These are phyloP conservation scores for Apiotrichum montevideense DNA, from an alignment of 1,284 basidiomycete genomes.

Conservation along the genomic window DNA sequence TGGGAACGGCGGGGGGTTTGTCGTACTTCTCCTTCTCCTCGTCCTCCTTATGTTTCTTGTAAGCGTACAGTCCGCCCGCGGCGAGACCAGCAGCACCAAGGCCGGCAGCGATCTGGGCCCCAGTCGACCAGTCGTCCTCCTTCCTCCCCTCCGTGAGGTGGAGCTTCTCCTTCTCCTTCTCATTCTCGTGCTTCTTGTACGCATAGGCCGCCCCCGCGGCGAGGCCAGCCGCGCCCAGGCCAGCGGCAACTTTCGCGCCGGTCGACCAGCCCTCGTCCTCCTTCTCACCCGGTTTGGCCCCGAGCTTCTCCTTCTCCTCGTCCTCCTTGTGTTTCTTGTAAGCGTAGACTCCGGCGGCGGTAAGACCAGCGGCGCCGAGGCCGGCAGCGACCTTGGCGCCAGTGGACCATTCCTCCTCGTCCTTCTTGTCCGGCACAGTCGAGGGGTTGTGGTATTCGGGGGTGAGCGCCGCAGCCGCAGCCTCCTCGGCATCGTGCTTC, in stretches of 20 bases:
- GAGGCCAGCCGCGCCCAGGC: background rate
- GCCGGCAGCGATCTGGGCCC: background rate
- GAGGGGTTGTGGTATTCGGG: too few species aligned
- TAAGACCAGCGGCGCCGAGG: background rate
- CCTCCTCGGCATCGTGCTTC: too few species aligned
- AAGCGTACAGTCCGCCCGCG: background rate
- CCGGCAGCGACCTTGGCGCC: background rate
- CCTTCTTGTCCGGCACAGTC: too few species aligned
- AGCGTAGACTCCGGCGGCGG: slow-evolving; percentile 2
- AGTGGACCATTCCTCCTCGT: too few species aligned
- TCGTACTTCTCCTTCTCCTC: background rate
- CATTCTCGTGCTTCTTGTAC: slow-evolving; percentile 5
- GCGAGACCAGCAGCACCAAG: background rate
- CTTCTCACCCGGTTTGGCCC: slow-evolving; percentile 2
- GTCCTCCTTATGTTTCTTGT: background rate
- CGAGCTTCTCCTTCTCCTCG: background rate
- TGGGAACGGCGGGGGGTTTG: background rate
- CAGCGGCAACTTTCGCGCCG: slow-evolving; percentile 5
- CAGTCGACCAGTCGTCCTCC: background rate
- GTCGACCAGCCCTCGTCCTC: slow-evolving; percentile 9
- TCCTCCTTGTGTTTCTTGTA: slow-evolving; percentile 6
- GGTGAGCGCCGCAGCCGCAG: too few species aligned
- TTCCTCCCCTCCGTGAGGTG: background rate
- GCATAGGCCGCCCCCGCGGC: slow-evolving; percentile 2
- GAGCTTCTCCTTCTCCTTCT: background rate